Evolutionary conservation across 805 yeast species (phyloP).

Genomic region (Wickerhamiella australiensis): DNA sequence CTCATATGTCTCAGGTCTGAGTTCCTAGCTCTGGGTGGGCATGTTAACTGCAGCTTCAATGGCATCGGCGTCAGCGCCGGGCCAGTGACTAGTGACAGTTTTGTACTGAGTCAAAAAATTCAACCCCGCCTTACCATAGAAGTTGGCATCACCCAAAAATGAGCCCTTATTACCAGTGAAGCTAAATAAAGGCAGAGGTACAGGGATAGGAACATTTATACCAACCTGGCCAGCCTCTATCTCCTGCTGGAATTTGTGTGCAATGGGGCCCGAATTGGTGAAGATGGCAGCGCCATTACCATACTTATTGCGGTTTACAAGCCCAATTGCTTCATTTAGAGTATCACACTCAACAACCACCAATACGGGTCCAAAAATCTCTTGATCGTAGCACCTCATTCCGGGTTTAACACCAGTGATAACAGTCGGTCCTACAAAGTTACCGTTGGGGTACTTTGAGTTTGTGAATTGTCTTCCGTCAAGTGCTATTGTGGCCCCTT

Average conservation of each 20-base stretch:
- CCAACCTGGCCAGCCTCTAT: slow-evolving; percentile 71
- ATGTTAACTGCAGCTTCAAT: slow-evolving; percentile 48
- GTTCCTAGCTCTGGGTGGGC: slow-evolving; percentile 45
- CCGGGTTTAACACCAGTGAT: slow-evolving; percentile 51
- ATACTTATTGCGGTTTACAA: slow-evolving; percentile 49
- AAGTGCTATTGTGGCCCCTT: slow-evolving; percentile 50
- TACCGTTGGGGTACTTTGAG: slow-evolving; percentile 44
- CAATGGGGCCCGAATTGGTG: slow-evolving; percentile 57
- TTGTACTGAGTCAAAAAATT: slow-evolving; percentile 62
- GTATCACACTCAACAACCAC: slow-evolving; percentile 50
- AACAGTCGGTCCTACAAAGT: slow-evolving; percentile 63
- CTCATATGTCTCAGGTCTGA: no score
- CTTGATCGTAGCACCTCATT: slow-evolving; percentile 61
- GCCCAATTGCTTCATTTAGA: slow-evolving; percentile 53
- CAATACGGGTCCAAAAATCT: slow-evolving; percentile 67
- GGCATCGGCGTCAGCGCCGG: slow-evolving; percentile 37
- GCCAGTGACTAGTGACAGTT: slow-evolving; percentile 63
- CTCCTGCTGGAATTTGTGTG: slow-evolving; percentile 55
- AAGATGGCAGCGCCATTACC: slow-evolving; percentile 65
- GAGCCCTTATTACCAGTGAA: slow-evolving; percentile 68
- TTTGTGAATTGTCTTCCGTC: slow-evolving; percentile 48
- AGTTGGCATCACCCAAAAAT: slow-evolving; percentile 67
- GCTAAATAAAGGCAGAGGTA: slow-evolving; percentile 69
- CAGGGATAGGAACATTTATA: slow-evolving; percentile 68
- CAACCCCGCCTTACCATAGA: slow-evolving; percentile 66